Evolutionary conservation across 73 alveolate species (phyloP), one percentile per base, ranked within the genome.

Genomic region (Diophrys sp.): DNA sequence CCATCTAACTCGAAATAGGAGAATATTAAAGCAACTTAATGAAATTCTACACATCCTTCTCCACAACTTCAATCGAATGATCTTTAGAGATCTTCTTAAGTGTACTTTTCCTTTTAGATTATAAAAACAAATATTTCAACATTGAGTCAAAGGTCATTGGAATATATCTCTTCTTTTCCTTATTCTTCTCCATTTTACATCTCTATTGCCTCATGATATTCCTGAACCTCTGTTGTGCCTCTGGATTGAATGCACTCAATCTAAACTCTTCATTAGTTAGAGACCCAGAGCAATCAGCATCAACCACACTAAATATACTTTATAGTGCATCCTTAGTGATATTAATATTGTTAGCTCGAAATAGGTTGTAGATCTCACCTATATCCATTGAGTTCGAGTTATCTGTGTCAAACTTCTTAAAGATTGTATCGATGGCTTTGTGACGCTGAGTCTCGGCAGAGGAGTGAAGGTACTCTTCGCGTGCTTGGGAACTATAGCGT

Each of bases 351-450:
- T 75, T 75, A 23, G 29, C 28, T 11, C 18, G n/a, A 54, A 75
- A 75, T 0, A 75, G 75, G n/a, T 75, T 69, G 29, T 75, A 75
- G 1, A 75, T 53, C 67, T 75, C 83, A 14, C 75, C 26, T 23
- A 75, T 55, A 33, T 75, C 83, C 75, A 75, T 31, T 56, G 83
- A 54, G 66, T 66, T 71, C 56, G 75, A 56, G 25, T 67, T 56
- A 56, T 75, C 83, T 24, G 29, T 27, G 33, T 75, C 83, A 55
- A 75, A 75, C 29, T 31, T 75, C 24, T 75, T 75, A 68, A 75
- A 75, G 28, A 75, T 75, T 18, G 54, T 44, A 29, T 75, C 83
- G 29, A 75, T 75, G 31, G 68, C 83, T 30, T 56, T 11, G 73
- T 75, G 54, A 24, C 70, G 56, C 75, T 62, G 44, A 18, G 33